These are phyloP conservation scores for Yamadazyma friedrichii DNA, from an alignment of 1,139 yeast genomes.

Conservation along the genomic window DNA sequence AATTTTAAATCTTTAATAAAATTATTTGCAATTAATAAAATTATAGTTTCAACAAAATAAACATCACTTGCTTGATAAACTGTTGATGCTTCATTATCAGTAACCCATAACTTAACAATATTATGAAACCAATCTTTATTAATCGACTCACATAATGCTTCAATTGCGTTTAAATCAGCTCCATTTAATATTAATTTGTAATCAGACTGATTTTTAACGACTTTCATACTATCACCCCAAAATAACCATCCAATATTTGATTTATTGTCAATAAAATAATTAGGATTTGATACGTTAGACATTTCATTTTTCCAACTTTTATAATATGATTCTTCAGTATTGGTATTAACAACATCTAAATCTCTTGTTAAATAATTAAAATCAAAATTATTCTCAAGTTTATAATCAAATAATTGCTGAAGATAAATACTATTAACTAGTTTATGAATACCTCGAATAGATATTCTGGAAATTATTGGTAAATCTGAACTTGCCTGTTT, in stretches of 20 bases:
- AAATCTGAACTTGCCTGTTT: slow-evolving; percentile 64
- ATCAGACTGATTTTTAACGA: slow-evolving; percentile 29
- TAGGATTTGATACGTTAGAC: slow-evolving; percentile 46
- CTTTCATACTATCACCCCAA: slow-evolving; percentile 66
- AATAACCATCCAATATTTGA: slow-evolving; percentile 70
- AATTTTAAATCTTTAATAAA: slow-evolving; percentile 31
- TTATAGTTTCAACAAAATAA: slow-evolving; percentile 46
- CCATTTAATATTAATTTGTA: slow-evolving; percentile 23
- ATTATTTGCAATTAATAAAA: slow-evolving; percentile 45
- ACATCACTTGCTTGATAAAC: slow-evolving; percentile 66
- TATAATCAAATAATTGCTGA: slow-evolving; percentile 55
- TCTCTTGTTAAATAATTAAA: slow-evolving; percentile 40
- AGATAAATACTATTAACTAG: slow-evolving; percentile 52
- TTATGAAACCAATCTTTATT: slow-evolving; percentile 58
- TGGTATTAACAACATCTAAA: slow-evolving; percentile 42
- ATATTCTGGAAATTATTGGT: slow-evolving; percentile 66
- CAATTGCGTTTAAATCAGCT: slow-evolving; percentile 40
- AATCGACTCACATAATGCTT: slow-evolving; percentile 44
- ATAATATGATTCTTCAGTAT: slow-evolving; percentile 33
- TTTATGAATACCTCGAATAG: slow-evolving; percentile 62
- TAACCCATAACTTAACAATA: slow-evolving; percentile 55
- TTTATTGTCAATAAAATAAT: slow-evolving; percentile 57
- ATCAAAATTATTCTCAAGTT: slow-evolving; percentile 45
- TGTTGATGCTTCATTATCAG: slow-evolving; percentile 62
- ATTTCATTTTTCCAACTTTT: slow-evolving; percentile 53